Evolutionary conservation across 2,329 filamentous ascomycete genomes (phyloP).

Genomic region (Alternaria gansuensis): DNA sequence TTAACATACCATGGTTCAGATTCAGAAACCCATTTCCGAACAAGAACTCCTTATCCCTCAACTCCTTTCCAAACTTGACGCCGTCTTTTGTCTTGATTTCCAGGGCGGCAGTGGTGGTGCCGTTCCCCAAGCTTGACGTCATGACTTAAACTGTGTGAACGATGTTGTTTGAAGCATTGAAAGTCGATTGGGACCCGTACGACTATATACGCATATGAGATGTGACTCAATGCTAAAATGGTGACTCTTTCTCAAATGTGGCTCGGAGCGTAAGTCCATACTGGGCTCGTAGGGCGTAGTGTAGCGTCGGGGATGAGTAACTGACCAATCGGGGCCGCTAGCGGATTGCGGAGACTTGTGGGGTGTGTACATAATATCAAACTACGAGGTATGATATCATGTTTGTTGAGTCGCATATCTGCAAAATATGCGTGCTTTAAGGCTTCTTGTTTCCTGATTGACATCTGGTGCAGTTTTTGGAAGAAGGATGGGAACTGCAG

Average conservation of each 20-base stretch:
- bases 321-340: conserved; percentile 14
- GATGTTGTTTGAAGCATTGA: not conserved
- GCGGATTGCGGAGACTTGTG: conserved; percentile 8
- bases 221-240: conserved; percentile 9
- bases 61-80: conserved; percentile 60
- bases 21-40: conserved; percentile 74
- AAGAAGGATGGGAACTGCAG: conserved; percentile 52
- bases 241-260: conserved; percentile 2
- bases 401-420: not conserved
- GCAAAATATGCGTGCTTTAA: not conserved
- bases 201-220: conserved; percentile 4
- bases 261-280: not conserved
- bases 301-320: not conserved
- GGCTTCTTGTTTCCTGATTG: conserved; percentile 47
- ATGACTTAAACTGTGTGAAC: conserved; percentile 19
- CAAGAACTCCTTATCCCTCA: conserved; percentile 71
- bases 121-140: conserved; percentile 18
- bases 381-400: not conserved
- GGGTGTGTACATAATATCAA: not conserved
- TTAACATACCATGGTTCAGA: conserved; percentile 75
- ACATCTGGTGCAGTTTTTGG: conserved; percentile 66
- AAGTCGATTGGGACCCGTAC: not conserved
- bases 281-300: conserved; percentile 12
- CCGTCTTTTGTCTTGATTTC: conserved; percentile 32
- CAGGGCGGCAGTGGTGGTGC: conserved; percentile 18